Evolutionary conservation across 106 monocot genomes (phyloP), one percentile per base, ranked within the genome.

Genomic region (Agapanthus africanus): DNA sequence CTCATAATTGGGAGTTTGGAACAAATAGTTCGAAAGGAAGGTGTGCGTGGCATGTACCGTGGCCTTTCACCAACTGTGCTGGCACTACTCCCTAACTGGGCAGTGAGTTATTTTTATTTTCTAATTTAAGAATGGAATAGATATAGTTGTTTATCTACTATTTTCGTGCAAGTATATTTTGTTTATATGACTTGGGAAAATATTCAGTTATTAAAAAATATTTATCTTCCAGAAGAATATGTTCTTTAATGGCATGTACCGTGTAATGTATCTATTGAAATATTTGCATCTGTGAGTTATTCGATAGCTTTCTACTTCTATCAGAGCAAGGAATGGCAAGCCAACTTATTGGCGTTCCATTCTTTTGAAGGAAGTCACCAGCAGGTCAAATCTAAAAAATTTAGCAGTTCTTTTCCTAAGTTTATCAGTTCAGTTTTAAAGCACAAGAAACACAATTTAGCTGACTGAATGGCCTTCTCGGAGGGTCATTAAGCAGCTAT

Each of bases 41-140:
- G 94, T 39, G 30, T 87, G 1, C 77, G 78, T 46, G 90, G 94
- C 27, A 69, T 90, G 80, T 94, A 94, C 42, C 82, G 94, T 57
- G 94, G 94, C 49, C 80, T 94, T 71, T 94, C 94, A 69, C 94
- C 94, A 13, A 90, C 90, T 33, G 65, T 94, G 37, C 69, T 94
- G 56, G 94, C 94, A 70, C 73, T 94, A 71, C 80, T 93, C 22
- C 90, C 93, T 37, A 93, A 87, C 37, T 93, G 93, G 90, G 93
- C 90, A n/a, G 93, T 93, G 67, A 90, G 90, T 87, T 73, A 22
- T 46, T 62, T 30, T 42, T 40, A 23, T 26, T 30, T 23, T 47
- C 33, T 30, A 7, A 13, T 31, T 33, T 34, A 1, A 15, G 33
- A 35, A 61, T 32, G 18, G 33, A 6, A 64, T 38, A 59, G 4